Conservation (phyloP, 371 early-diverging fungal species). For the Encephalitozoon cuniculi region DNA sequence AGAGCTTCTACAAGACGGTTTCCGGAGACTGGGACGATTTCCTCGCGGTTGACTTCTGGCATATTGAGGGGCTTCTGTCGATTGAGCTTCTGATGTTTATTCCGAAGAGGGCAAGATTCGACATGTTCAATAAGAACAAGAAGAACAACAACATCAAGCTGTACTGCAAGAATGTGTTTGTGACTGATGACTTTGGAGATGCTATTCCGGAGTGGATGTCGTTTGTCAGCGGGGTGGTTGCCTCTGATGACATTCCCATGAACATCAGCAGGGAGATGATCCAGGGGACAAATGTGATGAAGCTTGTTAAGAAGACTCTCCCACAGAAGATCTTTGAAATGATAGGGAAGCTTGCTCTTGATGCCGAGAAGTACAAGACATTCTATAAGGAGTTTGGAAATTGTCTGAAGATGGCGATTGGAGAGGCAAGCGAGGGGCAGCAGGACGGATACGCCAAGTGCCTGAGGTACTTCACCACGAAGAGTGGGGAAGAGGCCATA, state of each 20-base stretch:
- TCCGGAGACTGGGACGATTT: constrained; percentile 88
- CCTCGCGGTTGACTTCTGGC: constrained; percentile 73
- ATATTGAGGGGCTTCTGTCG: constrained; percentile 78
- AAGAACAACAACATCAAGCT: constrained; percentile 85
- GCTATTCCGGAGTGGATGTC: constrained; percentile 75
- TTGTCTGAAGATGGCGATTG: constrained; percentile 80
- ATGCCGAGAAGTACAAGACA: constrained; percentile 72
- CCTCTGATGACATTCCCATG: constrained; percentile 84
- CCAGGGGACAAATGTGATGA: constrained; percentile 83
- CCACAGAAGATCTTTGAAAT: constrained; percentile 81
- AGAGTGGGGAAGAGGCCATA: constrained; percentile 73
- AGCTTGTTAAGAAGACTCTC: constrained; percentile 79
- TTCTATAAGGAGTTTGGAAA: constrained; percentile 82
- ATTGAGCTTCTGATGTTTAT: constrained; percentile 80
- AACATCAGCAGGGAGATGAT: constrained; percentile 88
- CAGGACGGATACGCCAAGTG: constrained; percentile 74
- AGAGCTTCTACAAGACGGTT: constrained; percentile 79
- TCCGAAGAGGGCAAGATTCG: constrained; percentile 74
- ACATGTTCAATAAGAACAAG: constrained; percentile 74
- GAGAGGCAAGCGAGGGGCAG: constrained; percentile 72
- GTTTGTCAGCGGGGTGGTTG: constrained; percentile 78
- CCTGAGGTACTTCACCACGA: constrained; percentile 79
- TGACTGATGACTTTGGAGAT: constrained; percentile 78
- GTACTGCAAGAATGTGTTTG: constrained; percentile 85
- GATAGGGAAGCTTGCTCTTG: constrained; percentile 73